A percentile compares a stretch with the other conserved stretches of the same genome.
Conservation (phyloP, 2,329 filamentous ascomycete genomes). For the Knoxdaviesia capensis region DNA sequence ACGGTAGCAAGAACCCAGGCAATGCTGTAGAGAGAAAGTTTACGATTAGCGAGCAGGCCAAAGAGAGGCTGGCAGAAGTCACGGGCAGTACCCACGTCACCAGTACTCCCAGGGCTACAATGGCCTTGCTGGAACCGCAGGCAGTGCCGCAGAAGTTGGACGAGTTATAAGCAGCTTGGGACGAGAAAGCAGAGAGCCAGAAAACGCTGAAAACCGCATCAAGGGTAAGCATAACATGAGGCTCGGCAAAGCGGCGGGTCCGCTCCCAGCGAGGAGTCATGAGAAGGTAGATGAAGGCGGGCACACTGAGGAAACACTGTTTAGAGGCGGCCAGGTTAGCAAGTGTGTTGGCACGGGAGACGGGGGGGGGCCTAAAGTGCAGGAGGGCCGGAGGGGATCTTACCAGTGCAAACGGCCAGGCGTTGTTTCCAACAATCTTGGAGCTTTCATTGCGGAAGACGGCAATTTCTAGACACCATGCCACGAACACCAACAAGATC, state of each 20-base stretch:
- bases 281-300: conserved; percentile 43
- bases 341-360: background rate
- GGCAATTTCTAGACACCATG: conserved; percentile 38
- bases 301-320: conserved; percentile 44
- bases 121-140: conserved; percentile 40
- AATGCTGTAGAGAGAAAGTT: conserved; percentile 20
- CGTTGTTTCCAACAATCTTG: conserved; percentile 33
- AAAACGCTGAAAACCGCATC: conserved; percentile 37
- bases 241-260: conserved; percentile 39
- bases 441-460: conserved; percentile 30
- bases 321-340: background rate
- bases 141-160: conserved; percentile 30
- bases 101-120: conserved; percentile 42
- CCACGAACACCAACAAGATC: conserved; percentile 30
- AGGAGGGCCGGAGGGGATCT: conserved; percentile 7
- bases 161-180: conserved; percentile 43
- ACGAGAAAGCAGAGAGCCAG: conserved; percentile 47
- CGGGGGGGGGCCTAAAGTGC: background rate
- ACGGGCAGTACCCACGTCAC: conserved; percentile 27
- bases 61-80: background rate
- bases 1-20: conserved; percentile 31
- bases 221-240: conserved; percentile 37
- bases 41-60: conserved; percentile 3
- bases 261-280: conserved; percentile 44
- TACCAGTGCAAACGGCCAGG: conserved; percentile 45